Evolutionary conservation across 257 asterid genomes (phyloP), one percentile per base, ranked within the genome.

Genomic region (Penstemon davidsonii): DNA sequence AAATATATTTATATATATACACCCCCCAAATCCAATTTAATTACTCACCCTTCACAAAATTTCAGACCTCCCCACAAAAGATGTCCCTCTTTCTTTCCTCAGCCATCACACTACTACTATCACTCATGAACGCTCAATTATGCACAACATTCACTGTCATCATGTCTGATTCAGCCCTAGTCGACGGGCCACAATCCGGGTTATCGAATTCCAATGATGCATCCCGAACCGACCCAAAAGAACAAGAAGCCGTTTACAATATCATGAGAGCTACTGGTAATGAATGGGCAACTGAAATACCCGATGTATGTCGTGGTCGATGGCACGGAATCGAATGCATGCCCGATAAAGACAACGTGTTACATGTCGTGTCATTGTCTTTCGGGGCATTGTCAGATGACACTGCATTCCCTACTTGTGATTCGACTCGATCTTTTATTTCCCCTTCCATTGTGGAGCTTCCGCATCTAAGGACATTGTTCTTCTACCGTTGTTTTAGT

Each of bases 271-370:
- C 98, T 13, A 92, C 96, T 7, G 97, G 99, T 0, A 93, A 93
- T 4, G 86, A 81, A 0, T 93, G 99, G 97, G 97, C 96, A 3
- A 77, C 85, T 0, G 94, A 85, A 0, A 93, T 93, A 15, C 87
- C 84, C 0, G 96, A 93, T 36, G 92, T 93, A 60, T 93, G 99
- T 25, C 92, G 88, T 0, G 95, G 96, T 12, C 78, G 97, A 40
- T 91, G 97, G 99, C 97, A 93, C 9, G 99, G 99, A 25, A 93
- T 87, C 1, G 97, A 91, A 78, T 93, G 96, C 75, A 80, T 90
- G 88, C 97, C 91, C 0, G 97, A 93, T 53, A 79, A 79, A 55
- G 85, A 86, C 72, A 85, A 88, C 4, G 86, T 83, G 25, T 87
- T 84, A 67, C 99, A 93, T 11, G 81, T 93, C 0, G 95, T 91